phyloP scores from a whole-genome alignment of 192 early-diverging fungal species.

The Gigaspora rosea region DNA sequence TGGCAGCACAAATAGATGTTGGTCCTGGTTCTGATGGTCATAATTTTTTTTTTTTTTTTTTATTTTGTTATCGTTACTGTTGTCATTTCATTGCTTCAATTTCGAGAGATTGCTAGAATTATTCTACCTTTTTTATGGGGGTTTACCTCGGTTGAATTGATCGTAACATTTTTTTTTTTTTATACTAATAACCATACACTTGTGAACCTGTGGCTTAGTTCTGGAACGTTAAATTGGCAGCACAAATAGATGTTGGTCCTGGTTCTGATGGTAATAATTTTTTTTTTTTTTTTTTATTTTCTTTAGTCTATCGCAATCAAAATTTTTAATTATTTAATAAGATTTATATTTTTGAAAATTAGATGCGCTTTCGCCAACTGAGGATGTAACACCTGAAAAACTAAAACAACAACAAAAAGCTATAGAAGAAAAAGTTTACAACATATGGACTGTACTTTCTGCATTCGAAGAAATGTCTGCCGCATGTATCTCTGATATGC shows the following conservation, averaged over 20 bases:
- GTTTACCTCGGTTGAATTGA: not conserved
- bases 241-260: constrained; percentile 31
- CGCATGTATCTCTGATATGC: constrained; percentile 93
- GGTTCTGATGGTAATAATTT: constrained; percentile 17
- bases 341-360: not conserved
- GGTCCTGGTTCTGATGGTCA: constrained; percentile 7
- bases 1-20: constrained; percentile 38
- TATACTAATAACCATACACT: not conserved
- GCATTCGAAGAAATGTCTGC: constrained; percentile 97
- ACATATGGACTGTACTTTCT: constrained; percentile 88
- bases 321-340: not conserved
- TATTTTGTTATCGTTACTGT: too few species aligned
- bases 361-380: not conserved
- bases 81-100: too few species aligned
- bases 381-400: constrained; percentile 43
- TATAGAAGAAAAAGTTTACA: constrained; percentile 86
- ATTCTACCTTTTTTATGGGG: not conserved
- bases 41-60: not conserved
- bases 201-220: constrained; percentile 42
- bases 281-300: not conserved
- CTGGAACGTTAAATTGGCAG: constrained; percentile 61
- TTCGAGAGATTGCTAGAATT: too few species aligned
- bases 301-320: not conserved
- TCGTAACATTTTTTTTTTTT: not conserved
- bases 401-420: constrained; percentile 60